A percentile compares a stretch with the other conserved stretches of the same genome.
Conservation (phyloP, 352 stramenopile species). For the Pythium phragmiticola region DNA sequence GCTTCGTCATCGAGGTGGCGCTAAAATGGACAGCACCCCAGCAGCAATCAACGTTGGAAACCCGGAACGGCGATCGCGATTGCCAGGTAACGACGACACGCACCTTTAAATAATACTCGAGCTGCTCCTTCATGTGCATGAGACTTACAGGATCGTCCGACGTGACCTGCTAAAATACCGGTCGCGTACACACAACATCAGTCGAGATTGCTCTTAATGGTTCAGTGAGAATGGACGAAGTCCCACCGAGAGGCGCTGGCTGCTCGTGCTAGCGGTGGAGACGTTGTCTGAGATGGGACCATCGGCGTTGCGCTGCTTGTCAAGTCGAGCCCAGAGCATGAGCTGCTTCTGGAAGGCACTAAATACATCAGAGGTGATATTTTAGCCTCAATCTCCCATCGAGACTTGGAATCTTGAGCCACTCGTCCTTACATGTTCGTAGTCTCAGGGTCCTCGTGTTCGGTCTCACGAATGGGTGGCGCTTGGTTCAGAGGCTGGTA, state of each 20-base stretch:
- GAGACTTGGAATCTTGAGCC: constrained; percentile 12
- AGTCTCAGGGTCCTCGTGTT: constrained; percentile 39
- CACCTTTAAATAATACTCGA: constrained; percentile 89
- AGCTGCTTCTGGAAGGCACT: constrained; percentile 78
- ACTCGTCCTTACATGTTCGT: constrained; percentile 47
- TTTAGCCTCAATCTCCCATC: neutral
- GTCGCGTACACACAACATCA: neutral
- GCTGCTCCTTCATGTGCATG: constrained; percentile 71
- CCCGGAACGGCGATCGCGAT: neutral
- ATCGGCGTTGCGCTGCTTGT: constrained; percentile 50
- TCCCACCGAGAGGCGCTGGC: constrained; percentile 50
- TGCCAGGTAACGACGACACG: neutral
- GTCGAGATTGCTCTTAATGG: neutral
- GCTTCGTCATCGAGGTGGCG: constrained; percentile 25
- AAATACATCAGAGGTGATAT: neutral
- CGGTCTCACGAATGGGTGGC: constrained; percentile 25
- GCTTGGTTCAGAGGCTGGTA: constrained; percentile 42
- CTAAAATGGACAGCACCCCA: constrained; percentile 1
- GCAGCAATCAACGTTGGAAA: neutral
- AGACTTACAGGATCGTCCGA: constrained; percentile 59
- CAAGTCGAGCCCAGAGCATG: constrained; percentile 72
- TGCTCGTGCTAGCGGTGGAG: constrained; percentile 58
- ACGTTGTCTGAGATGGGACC: constrained; percentile 46
- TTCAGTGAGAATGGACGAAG: neutral
- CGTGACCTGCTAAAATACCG: constrained; percentile 33